Percentiles rank a stretch among this genome's conserved stretches.
Conservation (phyloP, 2,329 filamentous ascomycete genomes). For the Hypoxylon sp. region DNA sequence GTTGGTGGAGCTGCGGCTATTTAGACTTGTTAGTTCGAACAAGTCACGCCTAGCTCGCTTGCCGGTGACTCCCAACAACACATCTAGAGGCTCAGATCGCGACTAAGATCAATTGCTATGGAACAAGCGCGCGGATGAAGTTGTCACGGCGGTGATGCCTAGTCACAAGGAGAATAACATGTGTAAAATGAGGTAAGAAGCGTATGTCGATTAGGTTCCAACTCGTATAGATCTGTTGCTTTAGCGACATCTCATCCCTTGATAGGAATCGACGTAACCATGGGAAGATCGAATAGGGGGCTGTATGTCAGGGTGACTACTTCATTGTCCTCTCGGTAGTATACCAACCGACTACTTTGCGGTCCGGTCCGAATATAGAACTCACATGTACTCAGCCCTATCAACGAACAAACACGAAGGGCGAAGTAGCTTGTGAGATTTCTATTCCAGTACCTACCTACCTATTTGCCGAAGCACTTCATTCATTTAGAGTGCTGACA, state of each 20-base stretch:
- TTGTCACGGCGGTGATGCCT: constrained; percentile 20
- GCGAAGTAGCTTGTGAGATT: constrained; percentile 1
- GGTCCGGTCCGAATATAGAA: constrained; percentile 40
- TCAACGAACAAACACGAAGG: constrained; percentile 16
- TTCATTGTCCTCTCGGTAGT: neutral
- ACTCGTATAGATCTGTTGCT: constrained; percentile 22
- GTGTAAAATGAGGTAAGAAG: constrained; percentile 21
- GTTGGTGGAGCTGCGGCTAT: constrained; percentile 37
- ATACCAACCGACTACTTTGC: constrained; percentile 5
- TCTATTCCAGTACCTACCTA: constrained; percentile 17
- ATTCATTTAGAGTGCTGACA: constrained; percentile 40
- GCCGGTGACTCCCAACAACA: constrained; percentile 26
- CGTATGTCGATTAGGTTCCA: constrained; percentile 12
- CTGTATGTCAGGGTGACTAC: neutral
- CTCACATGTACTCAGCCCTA: constrained; percentile 39
- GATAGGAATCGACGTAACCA: constrained; percentile 24
- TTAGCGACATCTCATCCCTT: constrained; percentile 27
- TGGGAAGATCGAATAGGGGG: constrained; percentile 11
- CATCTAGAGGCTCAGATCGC: constrained; percentile 13
- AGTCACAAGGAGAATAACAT: constrained; percentile 16
- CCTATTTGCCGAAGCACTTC: constrained; percentile 16
- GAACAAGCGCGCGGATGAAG: constrained; percentile 49
- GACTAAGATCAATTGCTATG: constrained; percentile 35
- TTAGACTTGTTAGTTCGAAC: constrained; percentile 39
- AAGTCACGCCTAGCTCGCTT: constrained; percentile 37